Evolutionary conservation across 1,139 yeast species (phyloP).

Genomic region (Suhomyces wounanorum): DNA sequence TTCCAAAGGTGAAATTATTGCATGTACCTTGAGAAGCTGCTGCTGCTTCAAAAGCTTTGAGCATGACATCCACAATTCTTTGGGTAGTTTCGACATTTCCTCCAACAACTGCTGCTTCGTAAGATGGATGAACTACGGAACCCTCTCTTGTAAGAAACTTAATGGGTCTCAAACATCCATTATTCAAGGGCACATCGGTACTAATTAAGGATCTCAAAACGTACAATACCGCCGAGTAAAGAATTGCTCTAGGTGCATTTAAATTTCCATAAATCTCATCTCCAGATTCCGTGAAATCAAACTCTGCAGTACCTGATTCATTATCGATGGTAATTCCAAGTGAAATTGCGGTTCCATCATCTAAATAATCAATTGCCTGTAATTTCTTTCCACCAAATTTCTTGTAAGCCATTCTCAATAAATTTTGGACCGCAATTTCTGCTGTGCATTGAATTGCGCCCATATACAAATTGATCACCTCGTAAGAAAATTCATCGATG

Average conservation of each 20-base stretch:
- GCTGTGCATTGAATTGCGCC: conserved; percentile 47
- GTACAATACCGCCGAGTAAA: conserved; percentile 79
- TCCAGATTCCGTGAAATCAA: conserved; percentile 46
- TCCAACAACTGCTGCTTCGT: conserved; percentile 84
- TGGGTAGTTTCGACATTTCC: conserved; percentile 90
- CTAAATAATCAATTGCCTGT: conserved; percentile 42
- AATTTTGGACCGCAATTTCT: conserved; percentile 41
- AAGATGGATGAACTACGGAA: conserved; percentile 67
- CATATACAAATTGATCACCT: conserved; percentile 45
- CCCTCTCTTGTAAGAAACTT: conserved; percentile 66
- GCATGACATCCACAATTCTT: conserved; percentile 75
- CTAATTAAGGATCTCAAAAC: conserved; percentile 74
- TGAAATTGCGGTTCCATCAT: conserved; percentile 47
- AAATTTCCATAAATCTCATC: conserved; percentile 48
- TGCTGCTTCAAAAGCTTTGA: conserved; percentile 74
- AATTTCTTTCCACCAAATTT: conserved; percentile 40
- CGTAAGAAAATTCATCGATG: conserved; percentile 34
- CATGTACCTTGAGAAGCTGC: conserved; percentile 58
- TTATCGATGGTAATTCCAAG: conserved; percentile 37
- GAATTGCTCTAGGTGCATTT: conserved; percentile 62
- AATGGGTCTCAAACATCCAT: conserved; percentile 79
- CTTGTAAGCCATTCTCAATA: conserved; percentile 36
- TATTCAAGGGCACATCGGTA: conserved; percentile 79
- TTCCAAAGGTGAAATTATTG: conserved; percentile 52
- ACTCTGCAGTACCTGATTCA: conserved; percentile 39